Evolutionary conservation across 139 green algal species (phyloP).

Genomic region (Coccomyxa sp.): DNA sequence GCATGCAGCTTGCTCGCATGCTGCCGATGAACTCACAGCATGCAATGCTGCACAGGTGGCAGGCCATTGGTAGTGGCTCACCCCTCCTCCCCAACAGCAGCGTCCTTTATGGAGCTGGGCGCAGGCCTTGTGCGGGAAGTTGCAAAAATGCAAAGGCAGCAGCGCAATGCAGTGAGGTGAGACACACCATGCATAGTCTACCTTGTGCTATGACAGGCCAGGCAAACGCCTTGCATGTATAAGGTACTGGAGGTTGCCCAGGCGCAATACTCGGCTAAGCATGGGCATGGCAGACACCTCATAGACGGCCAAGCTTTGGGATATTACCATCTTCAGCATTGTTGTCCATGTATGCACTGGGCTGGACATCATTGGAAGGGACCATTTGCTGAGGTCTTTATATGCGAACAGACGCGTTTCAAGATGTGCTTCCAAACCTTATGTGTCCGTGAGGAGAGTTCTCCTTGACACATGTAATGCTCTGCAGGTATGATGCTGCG

Average conservation of each 20-base stretch:
- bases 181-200: background rate
- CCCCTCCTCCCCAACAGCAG: conserved; percentile 56
- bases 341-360: background rate
- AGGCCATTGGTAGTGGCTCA: conserved; percentile 81
- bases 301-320: background rate
- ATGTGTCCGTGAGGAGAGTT: background rate
- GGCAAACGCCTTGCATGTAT: background rate
- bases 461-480: too few species aligned
- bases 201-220: background rate
- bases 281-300: too few species aligned
- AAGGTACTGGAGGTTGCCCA: too few species aligned
- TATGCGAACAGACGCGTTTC: background rate
- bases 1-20: background rate
- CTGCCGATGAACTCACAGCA: background rate
- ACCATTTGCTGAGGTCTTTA: background rate
- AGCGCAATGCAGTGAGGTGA: conserved; percentile 19
- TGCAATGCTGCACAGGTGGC: conserved; percentile 72
- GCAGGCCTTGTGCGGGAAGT: conserved; percentile 92
- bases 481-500: conserved; percentile 21
- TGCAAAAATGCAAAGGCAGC: conserved; percentile 59
- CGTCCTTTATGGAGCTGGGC: conserved; percentile 81
- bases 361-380: background rate
- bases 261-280: too few species aligned
- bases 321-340: background rate
- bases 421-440: background rate